Evolutionary conservation across 805 yeast species (phyloP).

Genomic region (Candida dajiaensis): DNA sequence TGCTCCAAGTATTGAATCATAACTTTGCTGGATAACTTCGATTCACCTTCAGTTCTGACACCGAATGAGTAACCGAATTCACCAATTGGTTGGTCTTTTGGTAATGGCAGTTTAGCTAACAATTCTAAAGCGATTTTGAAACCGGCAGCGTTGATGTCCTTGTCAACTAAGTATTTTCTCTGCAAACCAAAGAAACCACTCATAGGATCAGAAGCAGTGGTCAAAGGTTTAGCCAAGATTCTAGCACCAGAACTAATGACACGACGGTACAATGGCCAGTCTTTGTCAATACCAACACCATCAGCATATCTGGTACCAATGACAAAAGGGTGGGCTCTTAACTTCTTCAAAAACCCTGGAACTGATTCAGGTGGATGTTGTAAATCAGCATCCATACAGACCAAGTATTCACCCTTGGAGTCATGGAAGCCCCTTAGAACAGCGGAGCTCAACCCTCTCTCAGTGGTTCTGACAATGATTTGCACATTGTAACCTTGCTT

Average conservation of each 20-base stretch:
- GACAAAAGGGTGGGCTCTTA: constrained; percentile 38
- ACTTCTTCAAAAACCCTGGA: constrained; percentile 36
- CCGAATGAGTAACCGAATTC: constrained; percentile 47
- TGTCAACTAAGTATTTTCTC: constrained; percentile 35
- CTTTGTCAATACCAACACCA: constrained; percentile 48
- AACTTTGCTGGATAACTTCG: constrained; percentile 43
- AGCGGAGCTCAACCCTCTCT: constrained; percentile 46
- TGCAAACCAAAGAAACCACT: constrained; percentile 47
- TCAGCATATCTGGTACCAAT: constrained; percentile 50
- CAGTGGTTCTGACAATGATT: constrained; percentile 44
- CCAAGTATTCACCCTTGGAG: constrained; percentile 39
- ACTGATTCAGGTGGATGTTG: constrained; percentile 50
- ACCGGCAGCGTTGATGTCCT: constrained; percentile 35
- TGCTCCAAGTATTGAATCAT: constrained; percentile 42
- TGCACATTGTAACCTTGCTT: constrained; percentile 42
- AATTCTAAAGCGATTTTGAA: constrained; percentile 46
- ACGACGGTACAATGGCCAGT: constrained; percentile 47
- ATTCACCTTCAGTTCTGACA: constrained; percentile 49
- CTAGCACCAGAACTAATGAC: constrained; percentile 45
- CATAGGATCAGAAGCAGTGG: constrained; percentile 50
- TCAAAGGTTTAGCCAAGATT: constrained; percentile 41
- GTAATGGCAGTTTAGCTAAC: constrained; percentile 40
- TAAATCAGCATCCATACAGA: constrained; percentile 50
- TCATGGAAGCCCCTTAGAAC: constrained; percentile 42
- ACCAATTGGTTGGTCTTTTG: constrained; percentile 31